phyloP scores from a whole-genome alignment of 2,329 filamentous ascomycete species.

The Trichoderma breve region DNA sequence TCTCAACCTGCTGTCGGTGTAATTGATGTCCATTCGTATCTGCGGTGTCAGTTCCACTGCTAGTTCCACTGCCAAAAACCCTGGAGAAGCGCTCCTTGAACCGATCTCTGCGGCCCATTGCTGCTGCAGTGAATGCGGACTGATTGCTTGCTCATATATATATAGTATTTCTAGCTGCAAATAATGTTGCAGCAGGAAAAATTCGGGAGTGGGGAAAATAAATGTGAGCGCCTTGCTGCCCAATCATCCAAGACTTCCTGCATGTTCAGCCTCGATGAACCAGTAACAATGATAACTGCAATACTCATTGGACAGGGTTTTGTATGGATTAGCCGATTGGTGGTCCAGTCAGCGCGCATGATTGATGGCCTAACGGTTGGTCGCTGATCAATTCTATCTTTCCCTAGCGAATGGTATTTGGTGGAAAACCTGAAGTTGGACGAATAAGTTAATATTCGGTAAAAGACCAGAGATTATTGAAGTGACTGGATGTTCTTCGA shows the following conservation, averaged over 20 bases:
- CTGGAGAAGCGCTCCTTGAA: background rate
- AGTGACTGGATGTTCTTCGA: background rate
- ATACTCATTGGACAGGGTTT: background rate
- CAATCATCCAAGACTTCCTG: background rate
- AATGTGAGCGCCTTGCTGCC: background rate
- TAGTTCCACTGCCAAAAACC: background rate
- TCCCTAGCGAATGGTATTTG: rapidly evolving
- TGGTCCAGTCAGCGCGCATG: background rate
- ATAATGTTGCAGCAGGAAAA: background rate
- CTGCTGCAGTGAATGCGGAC: background rate
- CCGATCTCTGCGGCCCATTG: background rate
- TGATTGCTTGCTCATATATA: background rate
- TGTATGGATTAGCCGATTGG: rapidly evolving
- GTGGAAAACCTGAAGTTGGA: background rate
- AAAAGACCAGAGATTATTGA: background rate
- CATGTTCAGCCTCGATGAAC: background rate
- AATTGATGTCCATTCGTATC: background rate
- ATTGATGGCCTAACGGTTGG: background rate
- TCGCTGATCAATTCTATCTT: background rate
- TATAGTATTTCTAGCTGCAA: background rate
- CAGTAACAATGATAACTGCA: background rate
- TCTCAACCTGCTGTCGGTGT: background rate
- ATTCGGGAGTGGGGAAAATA: rapidly evolving
- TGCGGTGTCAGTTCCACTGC: background rate
- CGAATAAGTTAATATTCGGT: background rate